Conservation (phyloP, 2,329 filamentous ascomycete genomes). For the Ophiocordyceps camponoti-floridani region DNA sequence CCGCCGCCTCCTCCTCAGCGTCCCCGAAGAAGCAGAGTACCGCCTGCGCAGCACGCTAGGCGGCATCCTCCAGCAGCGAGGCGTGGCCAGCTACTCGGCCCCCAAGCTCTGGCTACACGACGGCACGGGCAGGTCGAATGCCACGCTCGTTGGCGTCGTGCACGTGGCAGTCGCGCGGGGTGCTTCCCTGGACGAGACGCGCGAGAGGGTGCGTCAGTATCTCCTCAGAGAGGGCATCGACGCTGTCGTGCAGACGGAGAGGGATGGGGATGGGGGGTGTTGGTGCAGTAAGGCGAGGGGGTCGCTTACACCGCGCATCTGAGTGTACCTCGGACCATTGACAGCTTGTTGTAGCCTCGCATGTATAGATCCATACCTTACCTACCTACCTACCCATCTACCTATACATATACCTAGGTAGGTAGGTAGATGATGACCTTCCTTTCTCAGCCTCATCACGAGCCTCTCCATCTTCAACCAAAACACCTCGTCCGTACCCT, state of each 20-base stretch:
- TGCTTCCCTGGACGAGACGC: constrained; percentile 66
- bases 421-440: too few relatives aligned
- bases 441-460: too few relatives aligned
- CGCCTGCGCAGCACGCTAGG: constrained; percentile 70
- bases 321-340: too few relatives aligned
- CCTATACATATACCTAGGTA: background rate
- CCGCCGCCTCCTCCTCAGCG: constrained; percentile 68
- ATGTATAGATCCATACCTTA: too few relatives aligned
- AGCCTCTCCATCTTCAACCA: too few relatives aligned
- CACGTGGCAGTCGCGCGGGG: constrained; percentile 62
- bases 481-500: too few relatives aligned
- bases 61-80: constrained; percentile 64
- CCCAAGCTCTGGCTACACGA: constrained; percentile 92
- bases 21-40: constrained; percentile 77
- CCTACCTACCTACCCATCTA: background rate
- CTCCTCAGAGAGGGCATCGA: constrained; percentile 57
- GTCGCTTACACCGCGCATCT: background rate
- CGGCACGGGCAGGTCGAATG: constrained; percentile 22
- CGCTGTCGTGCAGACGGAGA: constrained; percentile 73
- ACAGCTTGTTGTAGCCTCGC: too few relatives aligned
- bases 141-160: constrained; percentile 59
- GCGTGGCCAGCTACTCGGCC: constrained; percentile 70
- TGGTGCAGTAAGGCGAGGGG: constrained; percentile 28
- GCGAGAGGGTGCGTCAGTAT: constrained; percentile 57
- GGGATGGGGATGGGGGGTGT: constrained; percentile 53